Conservation (phyloP, 2,329 filamentous ascomycete species). For the Immersiporthe knoxdaviesiana region DNA sequence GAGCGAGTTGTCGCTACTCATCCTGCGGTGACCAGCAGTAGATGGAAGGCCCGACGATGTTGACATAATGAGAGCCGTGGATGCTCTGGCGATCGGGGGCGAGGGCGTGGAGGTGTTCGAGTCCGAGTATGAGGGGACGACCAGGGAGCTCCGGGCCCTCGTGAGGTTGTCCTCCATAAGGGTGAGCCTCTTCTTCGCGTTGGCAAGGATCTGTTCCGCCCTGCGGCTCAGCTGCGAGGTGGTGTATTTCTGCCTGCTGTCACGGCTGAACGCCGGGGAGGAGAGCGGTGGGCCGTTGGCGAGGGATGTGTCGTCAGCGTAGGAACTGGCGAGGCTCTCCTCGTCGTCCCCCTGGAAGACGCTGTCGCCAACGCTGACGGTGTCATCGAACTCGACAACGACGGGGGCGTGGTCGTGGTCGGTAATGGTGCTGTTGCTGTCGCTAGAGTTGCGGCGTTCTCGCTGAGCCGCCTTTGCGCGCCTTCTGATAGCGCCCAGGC, state of each 20-base stretch:
- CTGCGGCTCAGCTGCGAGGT: conserved; percentile 77
- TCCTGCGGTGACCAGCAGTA: conserved; percentile 56
- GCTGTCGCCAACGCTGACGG: conserved; percentile 65
- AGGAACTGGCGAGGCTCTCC: conserved; percentile 65
- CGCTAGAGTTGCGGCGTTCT: conserved; percentile 58
- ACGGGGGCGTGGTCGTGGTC: conserved; percentile 49
- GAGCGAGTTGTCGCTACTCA: conserved; percentile 64
- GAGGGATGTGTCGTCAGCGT: conserved; percentile 48
- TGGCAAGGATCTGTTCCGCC: conserved; percentile 88
- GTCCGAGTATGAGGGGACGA: conserved; percentile 63
- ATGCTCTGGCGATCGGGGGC: conserved; percentile 50
- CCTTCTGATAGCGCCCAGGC: conserved; percentile 48
- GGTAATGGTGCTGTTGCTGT: conserved; percentile 64
- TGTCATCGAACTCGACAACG: conserved; percentile 66
- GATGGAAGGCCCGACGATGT: conserved; percentile 34
- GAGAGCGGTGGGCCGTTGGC: background rate
- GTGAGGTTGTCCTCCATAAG: conserved; percentile 92
- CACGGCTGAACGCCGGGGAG: conserved; percentile 31
- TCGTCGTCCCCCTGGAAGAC: conserved; percentile 70
- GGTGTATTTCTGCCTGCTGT: conserved; percentile 65
- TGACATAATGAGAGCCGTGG: conserved; percentile 42
- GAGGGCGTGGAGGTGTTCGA: conserved; percentile 59
- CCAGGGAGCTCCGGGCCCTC: conserved; percentile 71
- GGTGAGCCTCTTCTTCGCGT: conserved; percentile 86
- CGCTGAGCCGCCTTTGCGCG: conserved; percentile 47